phyloP scores from a whole-genome alignment of 2,329 filamentous ascomycete genomes.

The Chalara sp. region DNA sequence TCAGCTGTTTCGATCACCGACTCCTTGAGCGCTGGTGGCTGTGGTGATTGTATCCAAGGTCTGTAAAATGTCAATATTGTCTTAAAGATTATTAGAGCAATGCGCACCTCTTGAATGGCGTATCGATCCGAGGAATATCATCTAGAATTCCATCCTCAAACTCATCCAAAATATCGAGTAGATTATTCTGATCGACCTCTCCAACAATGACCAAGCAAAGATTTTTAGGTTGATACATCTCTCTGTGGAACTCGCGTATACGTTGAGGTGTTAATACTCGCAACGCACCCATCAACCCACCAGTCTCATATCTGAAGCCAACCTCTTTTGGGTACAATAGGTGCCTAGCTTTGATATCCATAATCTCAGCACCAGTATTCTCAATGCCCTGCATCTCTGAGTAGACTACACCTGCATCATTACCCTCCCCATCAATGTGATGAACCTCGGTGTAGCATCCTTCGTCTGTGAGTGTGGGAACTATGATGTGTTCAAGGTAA shows the following conservation, averaged over 20 bases:
- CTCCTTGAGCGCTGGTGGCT: conserved; percentile 64
- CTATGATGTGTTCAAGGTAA: conserved; percentile 88
- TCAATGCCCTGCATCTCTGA: conserved; percentile 98
- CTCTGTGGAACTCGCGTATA: conserved; percentile 88
- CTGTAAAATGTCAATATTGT: conserved; percentile 15
- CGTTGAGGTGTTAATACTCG: conserved; percentile 79
- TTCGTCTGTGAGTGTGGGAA: conserved; percentile 87
- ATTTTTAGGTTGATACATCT: conserved; percentile 98
- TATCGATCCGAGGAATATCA: conserved; percentile 67
- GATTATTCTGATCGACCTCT: conserved; percentile 74
- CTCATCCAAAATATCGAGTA: conserved; percentile 73
- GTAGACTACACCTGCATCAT: conserved; percentile 96
- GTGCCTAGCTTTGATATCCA: conserved; percentile 75
- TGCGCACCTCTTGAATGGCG: conserved; percentile 58
- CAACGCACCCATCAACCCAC: conserved; percentile 89
- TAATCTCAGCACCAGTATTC: conserved; percentile 76
- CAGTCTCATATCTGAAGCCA: conserved; percentile 96
- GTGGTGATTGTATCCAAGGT: conserved; percentile 86
- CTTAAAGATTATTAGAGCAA: not conserved
- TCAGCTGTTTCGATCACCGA: conserved; percentile 73
- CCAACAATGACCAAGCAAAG: conserved; percentile 88
- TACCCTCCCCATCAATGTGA: conserved; percentile 86
- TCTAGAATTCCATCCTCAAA: conserved; percentile 85
- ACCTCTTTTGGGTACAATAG: conserved; percentile 82
- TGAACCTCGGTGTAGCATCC: conserved; percentile 94